Percentiles rank a stretch among this genome's conserved stretches.
Evolutionary conservation across 2,329 filamentous ascomycete species (phyloP).

Genomic region (Tolypocladium tundrense): DNA sequence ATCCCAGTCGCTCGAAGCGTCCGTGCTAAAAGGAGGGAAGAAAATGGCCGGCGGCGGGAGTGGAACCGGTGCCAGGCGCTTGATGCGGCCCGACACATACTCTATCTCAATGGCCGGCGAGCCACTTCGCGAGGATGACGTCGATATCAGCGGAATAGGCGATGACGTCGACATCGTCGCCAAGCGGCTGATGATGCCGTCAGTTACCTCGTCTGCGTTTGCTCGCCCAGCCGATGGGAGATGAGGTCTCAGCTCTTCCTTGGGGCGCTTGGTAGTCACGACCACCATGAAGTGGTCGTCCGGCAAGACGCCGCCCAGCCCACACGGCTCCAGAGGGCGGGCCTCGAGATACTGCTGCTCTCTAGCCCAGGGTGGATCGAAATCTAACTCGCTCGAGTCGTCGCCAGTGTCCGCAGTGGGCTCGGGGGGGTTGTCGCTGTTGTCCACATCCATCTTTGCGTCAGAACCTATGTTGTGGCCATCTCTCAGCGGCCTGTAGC

Average conservation of each 20-base stretch:
- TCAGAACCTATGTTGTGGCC: constrained; percentile 10
- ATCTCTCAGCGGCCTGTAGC: constrained; percentile 39
- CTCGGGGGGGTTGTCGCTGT: constrained; percentile 14
- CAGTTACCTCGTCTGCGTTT: constrained; percentile 20
- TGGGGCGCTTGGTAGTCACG: constrained; percentile 39
- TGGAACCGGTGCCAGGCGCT: constrained; percentile 33
- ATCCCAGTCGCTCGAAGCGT: constrained; percentile 23
- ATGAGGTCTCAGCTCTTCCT: constrained; percentile 9
- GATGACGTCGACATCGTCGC: constrained; percentile 31
- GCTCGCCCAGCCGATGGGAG: not conserved
- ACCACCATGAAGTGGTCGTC: constrained; percentile 55
- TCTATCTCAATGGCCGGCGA: constrained; percentile 27
- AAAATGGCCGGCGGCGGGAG: constrained; percentile 44
- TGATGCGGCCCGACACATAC: constrained; percentile 33
- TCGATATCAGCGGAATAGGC: constrained; percentile 10
- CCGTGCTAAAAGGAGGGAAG: constrained; percentile 35
- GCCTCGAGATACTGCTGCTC: constrained; percentile 26
- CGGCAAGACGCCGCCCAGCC: constrained; percentile 47
- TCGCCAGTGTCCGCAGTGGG: constrained; percentile 23
- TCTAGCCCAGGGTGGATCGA: constrained; percentile 37
- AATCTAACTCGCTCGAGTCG: constrained; percentile 27
- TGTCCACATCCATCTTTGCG: constrained; percentile 18
- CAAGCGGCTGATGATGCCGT: constrained; percentile 30
- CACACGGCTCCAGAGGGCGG: constrained; percentile 42
- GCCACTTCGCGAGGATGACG: not conserved